Evolutionary conservation across 148 eudicot species (phyloP).

Genomic region (Suaeda aralocaspica): DNA sequence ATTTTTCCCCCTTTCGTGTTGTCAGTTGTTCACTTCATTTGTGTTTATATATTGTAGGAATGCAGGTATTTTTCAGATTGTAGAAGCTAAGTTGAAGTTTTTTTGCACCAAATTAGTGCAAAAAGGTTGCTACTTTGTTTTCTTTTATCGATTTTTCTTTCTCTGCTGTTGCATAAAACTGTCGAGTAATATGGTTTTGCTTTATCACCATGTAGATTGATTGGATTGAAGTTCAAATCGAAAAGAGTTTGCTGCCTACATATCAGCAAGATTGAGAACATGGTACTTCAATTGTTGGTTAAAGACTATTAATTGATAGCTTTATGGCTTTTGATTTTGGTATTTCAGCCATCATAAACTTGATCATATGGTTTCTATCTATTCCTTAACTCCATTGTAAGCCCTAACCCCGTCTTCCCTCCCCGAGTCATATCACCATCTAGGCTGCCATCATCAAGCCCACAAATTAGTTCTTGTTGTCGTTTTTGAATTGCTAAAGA

Average conservation of each 20-base stretch:
- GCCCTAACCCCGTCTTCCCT: too few relatives aligned
- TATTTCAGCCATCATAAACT: conserved; percentile 14
- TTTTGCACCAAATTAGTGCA: neutral
- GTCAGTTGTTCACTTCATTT: conserved; percentile 3
- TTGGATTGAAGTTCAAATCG: conserved; percentile 22
- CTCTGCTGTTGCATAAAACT: neutral
- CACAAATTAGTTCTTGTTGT: too few relatives aligned
- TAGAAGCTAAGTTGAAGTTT: conserved; percentile 30
- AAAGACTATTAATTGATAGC: conserved; percentile 3
- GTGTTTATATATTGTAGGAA: conserved; percentile 26
- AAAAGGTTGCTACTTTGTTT: conserved; percentile 27
- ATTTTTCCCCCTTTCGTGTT: neutral
- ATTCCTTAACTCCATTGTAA: too few relatives aligned
- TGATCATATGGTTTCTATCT: neutral
- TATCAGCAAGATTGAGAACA: conserved; percentile 23
- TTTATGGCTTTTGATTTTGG: conserved; percentile 1
- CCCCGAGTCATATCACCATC: too few relatives aligned
- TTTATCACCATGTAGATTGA: conserved; percentile 26
- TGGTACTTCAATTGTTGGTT: conserved; percentile 20
- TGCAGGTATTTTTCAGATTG: conserved; percentile 29
- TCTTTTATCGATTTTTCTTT: neutral
- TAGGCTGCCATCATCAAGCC: too few relatives aligned
- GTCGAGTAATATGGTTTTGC: conserved; percentile 26
- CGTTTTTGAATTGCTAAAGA: too few relatives aligned
- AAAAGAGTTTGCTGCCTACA: conserved; percentile 28